Evolutionary conservation across 129 eudicot genomes (phyloP), one percentile per base, ranked within the genome.

Genomic region (Pseudognaphalium luteoalbum): DNA sequence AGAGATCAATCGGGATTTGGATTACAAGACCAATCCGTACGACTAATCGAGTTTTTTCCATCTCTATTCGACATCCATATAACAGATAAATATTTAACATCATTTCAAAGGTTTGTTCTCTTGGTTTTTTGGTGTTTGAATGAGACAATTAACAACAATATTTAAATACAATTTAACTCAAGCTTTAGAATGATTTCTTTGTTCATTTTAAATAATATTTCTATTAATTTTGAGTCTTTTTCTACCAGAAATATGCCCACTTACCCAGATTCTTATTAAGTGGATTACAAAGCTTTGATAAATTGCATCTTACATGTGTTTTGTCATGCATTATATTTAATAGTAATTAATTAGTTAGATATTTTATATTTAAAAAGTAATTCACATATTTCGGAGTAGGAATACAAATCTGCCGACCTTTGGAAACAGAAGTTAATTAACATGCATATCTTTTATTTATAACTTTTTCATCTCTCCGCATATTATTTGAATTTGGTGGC

Each of bases 161-260:
- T 54, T 54, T 17, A 17, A 54, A 54, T 8, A 41, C 52, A 70
- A 19, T 19, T 70, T 32, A 32, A 32, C 34, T 32, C 14, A 8
- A 41, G 14, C 64, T 60, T 70, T 30, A 21, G 65, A 44, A 44
- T 71, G 32, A 42, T 70, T 78, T 71, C 50, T 70, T 60, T 42
- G 67, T 78, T 59, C 51, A 71, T 60, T 59, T 74, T 41, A 21
- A 39, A 39, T 70, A 29, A 41, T 60, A n/a, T n/a, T 50, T 32
- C 19, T 15, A 2, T 9, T 9, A 39, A 1, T 29, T 29, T 21
- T 70, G 47, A 70, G 76, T 78, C 25, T 60, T 70, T 78, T 35
- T 51, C 66, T 71, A 78, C 77, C 77, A 78, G 77, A 70, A 70
- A 78, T 78, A 78, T 78, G 66, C 77, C 77, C 82, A 78, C 82